Percentiles rank a stretch among this genome's conserved stretches.
These are phyloP conservation scores for Neonectria sp. DNA, from an alignment of 2,329 filamentous ascomycete species.

Conservation along the genomic window DNA sequence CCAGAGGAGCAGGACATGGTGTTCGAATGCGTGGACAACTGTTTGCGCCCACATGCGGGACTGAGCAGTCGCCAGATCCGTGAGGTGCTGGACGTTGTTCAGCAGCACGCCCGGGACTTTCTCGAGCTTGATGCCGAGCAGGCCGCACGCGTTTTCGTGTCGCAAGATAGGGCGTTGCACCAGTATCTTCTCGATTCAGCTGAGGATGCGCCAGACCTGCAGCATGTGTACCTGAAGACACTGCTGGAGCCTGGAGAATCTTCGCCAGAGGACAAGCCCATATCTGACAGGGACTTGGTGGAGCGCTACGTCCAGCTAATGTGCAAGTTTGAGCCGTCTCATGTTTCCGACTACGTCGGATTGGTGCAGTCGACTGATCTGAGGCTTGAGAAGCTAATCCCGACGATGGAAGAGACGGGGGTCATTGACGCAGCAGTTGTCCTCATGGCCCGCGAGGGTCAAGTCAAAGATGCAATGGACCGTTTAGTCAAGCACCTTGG, in stretches of 20 bases:
- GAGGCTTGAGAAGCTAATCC: constrained; percentile 83
- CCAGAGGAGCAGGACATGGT: constrained; percentile 80
- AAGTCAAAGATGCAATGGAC: constrained; percentile 86
- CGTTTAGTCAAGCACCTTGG: constrained; percentile 86
- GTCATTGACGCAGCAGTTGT: constrained; percentile 95
- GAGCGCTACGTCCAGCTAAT: constrained; percentile 93
- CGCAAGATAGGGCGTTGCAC: constrained; percentile 76
- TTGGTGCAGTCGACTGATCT: constrained; percentile 83
- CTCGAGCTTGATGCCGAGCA: constrained; percentile 76
- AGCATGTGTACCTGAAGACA: constrained; percentile 83
- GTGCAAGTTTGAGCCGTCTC: constrained; percentile 86
- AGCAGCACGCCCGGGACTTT: constrained; percentile 75
- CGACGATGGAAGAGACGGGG: constrained; percentile 89
- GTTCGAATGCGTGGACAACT: constrained; percentile 85
- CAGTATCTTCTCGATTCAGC: constrained; percentile 75
- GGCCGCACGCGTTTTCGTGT: constrained; percentile 76
- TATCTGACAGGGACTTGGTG: constrained; percentile 73
- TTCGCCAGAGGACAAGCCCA: constrained; percentile 49
- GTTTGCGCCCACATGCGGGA: constrained; percentile 75
- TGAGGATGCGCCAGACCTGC: constrained; percentile 72
- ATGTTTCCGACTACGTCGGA: constrained; percentile 89
- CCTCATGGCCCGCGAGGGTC: constrained; percentile 89
- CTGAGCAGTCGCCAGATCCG: constrained; percentile 79
- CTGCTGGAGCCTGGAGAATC: constrained; percentile 76
- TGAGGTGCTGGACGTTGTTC: constrained; percentile 78